Base-by-base conservation (phyloP, 768 basidiomycete species). In the Leccinum arenicola region DNA sequence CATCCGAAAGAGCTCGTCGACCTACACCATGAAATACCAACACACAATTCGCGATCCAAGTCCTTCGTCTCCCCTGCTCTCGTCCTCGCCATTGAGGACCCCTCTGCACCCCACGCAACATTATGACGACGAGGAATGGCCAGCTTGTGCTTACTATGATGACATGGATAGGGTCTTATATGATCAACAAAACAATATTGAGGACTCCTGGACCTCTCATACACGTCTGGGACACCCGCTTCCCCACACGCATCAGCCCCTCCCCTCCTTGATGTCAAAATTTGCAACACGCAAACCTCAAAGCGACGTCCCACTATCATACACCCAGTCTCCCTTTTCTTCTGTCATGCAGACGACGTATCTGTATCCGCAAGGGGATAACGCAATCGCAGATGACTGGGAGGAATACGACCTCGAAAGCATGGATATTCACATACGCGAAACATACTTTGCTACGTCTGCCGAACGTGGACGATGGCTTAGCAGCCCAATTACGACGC, bases 391-490 rank as follows among this genome's bases (percentile, higher is more conserved):
- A 21, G 69, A 71, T 31, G 64, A 68, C 9, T 50, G 51, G 43
- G 63, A 71, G 55, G 73, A 74, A 53, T 66, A 68, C 35, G 72
- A 73, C 60, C 66, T 73, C 55, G 72, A 73, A 56, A 65, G 66
- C 60, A 65, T 74, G 69, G 59, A 74, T 51, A 71, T 74, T 31
- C 72, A 68, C 48, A 60, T 73, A 49, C 82, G 79, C 52, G 75
- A 78, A 58, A 84, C 83, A 3, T 84, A 78, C 64, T 85, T 84
- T 63, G 74, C 76, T 50, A 76, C 77, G 11, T 86, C 84, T 43
- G 78, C 82, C 8, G 84, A 86, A 64, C 83, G 84, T 54, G 84
- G 84, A 8, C 77, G 78, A 56, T 85, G 84, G 84, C 75, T 76
- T 61, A 81, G 73, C 57, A 82, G 84, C 61, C 82, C 82, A 2